phyloP scores from a whole-genome alignment of 257 asterid species.

The Thymus mandschuricus region DNA sequence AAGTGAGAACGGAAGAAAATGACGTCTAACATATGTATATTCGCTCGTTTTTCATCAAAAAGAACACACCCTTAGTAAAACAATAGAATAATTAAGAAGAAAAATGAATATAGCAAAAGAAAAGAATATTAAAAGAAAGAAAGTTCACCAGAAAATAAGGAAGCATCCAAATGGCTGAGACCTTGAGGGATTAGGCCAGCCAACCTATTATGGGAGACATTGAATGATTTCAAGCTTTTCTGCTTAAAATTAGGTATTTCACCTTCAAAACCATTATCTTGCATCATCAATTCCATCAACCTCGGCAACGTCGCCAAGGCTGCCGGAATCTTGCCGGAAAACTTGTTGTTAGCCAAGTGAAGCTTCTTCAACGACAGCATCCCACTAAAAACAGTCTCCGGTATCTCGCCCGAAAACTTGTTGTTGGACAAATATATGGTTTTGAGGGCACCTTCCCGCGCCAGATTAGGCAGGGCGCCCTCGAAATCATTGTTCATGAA shows the following conservation, averaged over 20 bases:
- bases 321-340: conserved; percentile 52
- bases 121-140: not conserved
- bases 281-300: conserved; percentile 52
- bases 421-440: conserved; percentile 47
- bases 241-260: conserved; percentile 48
- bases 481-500: conserved; percentile 51
- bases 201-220: conserved; percentile 50
- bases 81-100: too few relatives aligned
- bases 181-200: conserved; percentile 54
- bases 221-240: conserved; percentile 31
- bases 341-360: conserved; percentile 49
- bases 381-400: conserved; percentile 34
- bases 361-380: conserved; percentile 61
- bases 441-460: conserved; percentile 41
- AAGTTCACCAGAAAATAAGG: conserved; percentile 53
- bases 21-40: too few relatives aligned
- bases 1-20: too few relatives aligned
- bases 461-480: conserved; percentile 51
- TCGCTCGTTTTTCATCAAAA: too few relatives aligned
- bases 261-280: conserved; percentile 55
- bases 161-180: conserved; percentile 38
- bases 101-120: too few relatives aligned
- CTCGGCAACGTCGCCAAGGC: conserved; percentile 41
- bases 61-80: too few relatives aligned
- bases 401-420: conserved; percentile 54